Percentiles rank a stretch among this genome's conserved stretches.
Evolutionary conservation across 768 basidiomycete species (phyloP).

Genomic region (Russula griseocarnosa): DNA sequence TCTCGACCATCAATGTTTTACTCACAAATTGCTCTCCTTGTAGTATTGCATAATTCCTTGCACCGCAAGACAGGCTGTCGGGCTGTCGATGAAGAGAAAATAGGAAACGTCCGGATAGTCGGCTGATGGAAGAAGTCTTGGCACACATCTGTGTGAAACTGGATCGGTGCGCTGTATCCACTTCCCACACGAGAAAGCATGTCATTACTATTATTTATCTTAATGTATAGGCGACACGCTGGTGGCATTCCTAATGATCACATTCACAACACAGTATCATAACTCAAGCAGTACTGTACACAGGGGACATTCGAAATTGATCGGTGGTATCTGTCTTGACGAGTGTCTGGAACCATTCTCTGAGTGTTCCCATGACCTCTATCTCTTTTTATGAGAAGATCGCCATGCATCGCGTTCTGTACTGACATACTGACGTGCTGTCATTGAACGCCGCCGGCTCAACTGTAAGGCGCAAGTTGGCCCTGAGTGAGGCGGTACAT

Average conservation of each 20-base stretch:
- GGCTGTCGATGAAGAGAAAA: conserved; percentile 34
- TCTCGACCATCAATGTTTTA: conserved; percentile 57
- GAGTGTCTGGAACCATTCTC: no score
- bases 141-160: not conserved
- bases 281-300: not conserved
- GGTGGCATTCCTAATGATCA: not conserved
- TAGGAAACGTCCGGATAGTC: conserved; percentile 53
- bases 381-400: no score
- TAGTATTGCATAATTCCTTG: conserved; percentile 90
- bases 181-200: not conserved
- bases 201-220: not conserved
- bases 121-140: conserved; percentile 12
- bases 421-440: no score
- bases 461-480: no score
- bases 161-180: not conserved
- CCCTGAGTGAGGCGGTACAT: no score
- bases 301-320: not conserved
- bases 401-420: no score
- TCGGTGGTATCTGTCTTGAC: not conserved
- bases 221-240: not conserved
- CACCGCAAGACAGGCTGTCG: conserved; percentile 39
- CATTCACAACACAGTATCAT: not conserved
- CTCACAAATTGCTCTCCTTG: conserved; percentile 73
- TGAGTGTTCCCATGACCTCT: no score
- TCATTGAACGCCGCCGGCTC: no score